A percentile compares a stretch with the other conserved stretches of the same genome.
phyloP scores from a whole-genome alignment of 1,139 yeast genomes.

The Blastobotrys illinoisensis region DNA sequence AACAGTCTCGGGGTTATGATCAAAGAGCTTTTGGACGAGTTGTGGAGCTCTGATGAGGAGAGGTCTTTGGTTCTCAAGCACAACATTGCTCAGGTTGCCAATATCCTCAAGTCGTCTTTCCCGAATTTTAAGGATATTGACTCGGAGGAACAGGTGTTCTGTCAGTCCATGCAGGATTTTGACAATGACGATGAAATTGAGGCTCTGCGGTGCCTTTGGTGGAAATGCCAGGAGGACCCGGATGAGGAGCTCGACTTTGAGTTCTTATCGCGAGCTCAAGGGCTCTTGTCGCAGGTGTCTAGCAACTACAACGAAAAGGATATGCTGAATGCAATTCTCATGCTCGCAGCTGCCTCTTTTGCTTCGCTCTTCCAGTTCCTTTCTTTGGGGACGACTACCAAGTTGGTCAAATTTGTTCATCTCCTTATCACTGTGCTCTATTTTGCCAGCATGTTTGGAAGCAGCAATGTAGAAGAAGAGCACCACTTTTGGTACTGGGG shows the following conservation, averaged over 20 bases:
- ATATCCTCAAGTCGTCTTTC: slow-evolving; percentile 20
- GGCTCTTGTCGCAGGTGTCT: slow-evolving; percentile 55
- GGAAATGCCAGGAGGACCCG: slow-evolving; percentile 9
- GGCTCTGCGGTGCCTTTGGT: slow-evolving; percentile 21
- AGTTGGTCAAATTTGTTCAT: slow-evolving; percentile 21
- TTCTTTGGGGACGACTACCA: slow-evolving; percentile 8
- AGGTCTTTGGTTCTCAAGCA: slow-evolving; percentile 42
- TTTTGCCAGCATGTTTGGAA: slow-evolving; percentile 68
- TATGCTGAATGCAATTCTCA: slow-evolving; percentile 36
- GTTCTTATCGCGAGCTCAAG: slow-evolving; percentile 49
- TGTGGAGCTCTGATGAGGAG: slow-evolving; percentile 45
- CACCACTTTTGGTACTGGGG: slow-evolving; percentile 96
- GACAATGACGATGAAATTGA: slow-evolving; percentile 22
- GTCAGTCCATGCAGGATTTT: slow-evolving; percentile 17
- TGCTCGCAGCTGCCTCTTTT: slow-evolving; percentile 22
- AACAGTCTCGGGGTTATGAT: slow-evolving; percentile 78
- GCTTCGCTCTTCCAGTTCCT: slow-evolving; percentile 7
- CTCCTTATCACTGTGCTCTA: slow-evolving; percentile 41
- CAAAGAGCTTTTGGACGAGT: slow-evolving; percentile 43
- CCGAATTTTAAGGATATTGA: slow-evolving; percentile 2
- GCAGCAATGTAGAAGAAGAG: slow-evolving; percentile 94
- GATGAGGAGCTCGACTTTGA: slow-evolving; percentile 27
- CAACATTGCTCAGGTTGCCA: slow-evolving; percentile 56
- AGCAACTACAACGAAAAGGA: slow-evolving; percentile 62
- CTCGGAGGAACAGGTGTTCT: slow-evolving; percentile 14